Conservation (phyloP, 371 early-diverging fungal genomes). For the Neoconidiobolus thromboides region DNA sequence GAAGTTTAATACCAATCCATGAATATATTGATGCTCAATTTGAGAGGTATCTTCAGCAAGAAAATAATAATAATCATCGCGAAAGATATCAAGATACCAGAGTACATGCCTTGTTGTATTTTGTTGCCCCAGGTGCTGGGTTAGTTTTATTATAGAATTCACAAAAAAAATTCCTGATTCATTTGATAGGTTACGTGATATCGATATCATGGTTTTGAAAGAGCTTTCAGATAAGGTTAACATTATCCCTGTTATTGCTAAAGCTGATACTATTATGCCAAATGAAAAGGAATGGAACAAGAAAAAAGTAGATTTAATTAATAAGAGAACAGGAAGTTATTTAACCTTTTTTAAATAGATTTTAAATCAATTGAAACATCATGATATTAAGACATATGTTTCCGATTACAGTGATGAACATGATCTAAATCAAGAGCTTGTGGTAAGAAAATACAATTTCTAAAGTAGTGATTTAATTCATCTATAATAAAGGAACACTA, state of each 20-base stretch:
- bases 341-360: constrained; percentile 15
- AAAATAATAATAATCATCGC: constrained; percentile 69
- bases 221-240: constrained; percentile 62
- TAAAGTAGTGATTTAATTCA: not conserved
- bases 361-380: constrained; percentile 44
- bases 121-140: constrained; percentile 84
- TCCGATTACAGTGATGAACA: constrained; percentile 28
- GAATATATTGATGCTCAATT: constrained; percentile 82
- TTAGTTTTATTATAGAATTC: constrained; percentile 10
- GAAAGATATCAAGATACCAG: constrained; percentile 50
- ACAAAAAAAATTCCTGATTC: constrained; percentile 25
- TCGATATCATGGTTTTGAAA: constrained; percentile 76
- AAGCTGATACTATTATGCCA: constrained; percentile 43
- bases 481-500: constrained; percentile 32
- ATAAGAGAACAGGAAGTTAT: not conserved
- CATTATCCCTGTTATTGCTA: constrained; percentile 72
- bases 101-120: constrained; percentile 89
- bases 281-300: constrained; percentile 36
- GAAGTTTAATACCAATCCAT: constrained; percentile 53
- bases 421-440: constrained; percentile 46
- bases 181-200: constrained; percentile 48
- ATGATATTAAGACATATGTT: constrained; percentile 54
- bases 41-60: constrained; percentile 77
- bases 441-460: constrained; percentile 20
- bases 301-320: constrained; percentile 27